Evolutionary conservation across 257 asterid species (phyloP), one percentile per base, ranked within the genome.

Genomic region (Przewalskia tangutica): DNA sequence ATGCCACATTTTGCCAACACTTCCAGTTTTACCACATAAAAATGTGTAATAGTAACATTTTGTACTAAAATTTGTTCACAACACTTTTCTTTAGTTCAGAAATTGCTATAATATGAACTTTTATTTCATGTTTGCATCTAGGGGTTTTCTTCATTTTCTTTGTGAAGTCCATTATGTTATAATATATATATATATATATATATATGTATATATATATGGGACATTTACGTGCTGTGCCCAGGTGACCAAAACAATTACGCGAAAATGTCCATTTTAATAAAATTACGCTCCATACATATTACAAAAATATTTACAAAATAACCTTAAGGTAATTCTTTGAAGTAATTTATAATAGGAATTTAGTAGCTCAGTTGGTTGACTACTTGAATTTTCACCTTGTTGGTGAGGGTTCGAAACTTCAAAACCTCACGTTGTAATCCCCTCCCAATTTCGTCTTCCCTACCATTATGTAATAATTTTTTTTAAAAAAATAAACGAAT

Each of bases 1-100:
- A 91, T 92, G 86, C 97, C 98, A 20, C 63, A 84, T 53, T 80
- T 83, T 64, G 84, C 91, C 17, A 84, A 66, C 38, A 82, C 93
- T 60, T 36, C 86, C 50, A 87, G 89, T 73, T 93, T 88, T 53
- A 82, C 86, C 80, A 65, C 77, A 87, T 88, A 85, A 84, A 67
- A 23, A 38, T 38, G 5, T 38, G 42, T 38, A 38, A 5, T 38
- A 38, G 17, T 80, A 8, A 8, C 16, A 44, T 79, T 62, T 44
- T 44, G 20, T 79, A 46, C 2, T 60, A 48, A 60, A 44, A 18
- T 0, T 23, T 44, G 11, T 3, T 77, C 5, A 62, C 20, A 38
- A 0, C 6, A 38, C 42, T 38, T 38, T 6, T 38, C 42, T 38
- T 38, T 38, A 38, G 77, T 17, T 68, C 36, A 68, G 32, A 68